phyloP scores from a whole-genome alignment of 345 rosid species.

The Citrus unshiu region DNA sequence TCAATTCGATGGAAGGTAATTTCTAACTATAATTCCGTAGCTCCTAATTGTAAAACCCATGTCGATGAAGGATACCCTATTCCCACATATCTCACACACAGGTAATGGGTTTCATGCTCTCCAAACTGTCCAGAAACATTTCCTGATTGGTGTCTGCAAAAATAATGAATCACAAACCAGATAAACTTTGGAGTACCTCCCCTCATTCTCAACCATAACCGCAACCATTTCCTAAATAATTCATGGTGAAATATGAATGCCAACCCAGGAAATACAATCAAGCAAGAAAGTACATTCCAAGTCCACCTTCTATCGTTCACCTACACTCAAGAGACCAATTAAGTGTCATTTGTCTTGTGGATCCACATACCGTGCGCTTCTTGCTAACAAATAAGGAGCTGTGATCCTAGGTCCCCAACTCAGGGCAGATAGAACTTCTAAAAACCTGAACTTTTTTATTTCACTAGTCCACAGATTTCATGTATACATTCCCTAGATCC shows the following conservation, averaged over 20 bases:
- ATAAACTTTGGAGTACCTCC: background rate
- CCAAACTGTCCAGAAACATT: background rate
- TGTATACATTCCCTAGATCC: background rate
- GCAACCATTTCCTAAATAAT: background rate
- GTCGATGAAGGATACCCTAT: background rate
- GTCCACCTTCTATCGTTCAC: background rate
- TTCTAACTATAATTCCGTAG: background rate
- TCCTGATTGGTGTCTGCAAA: background rate
- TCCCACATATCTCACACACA: background rate
- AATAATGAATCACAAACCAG: background rate
- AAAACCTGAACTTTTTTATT: background rate
- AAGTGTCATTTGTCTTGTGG: too few relatives aligned
- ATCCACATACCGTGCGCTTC: background rate
- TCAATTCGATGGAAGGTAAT: too few relatives aligned
- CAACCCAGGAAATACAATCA: background rate
- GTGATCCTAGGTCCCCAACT: background rate
- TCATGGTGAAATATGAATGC: background rate
- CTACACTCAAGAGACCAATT: background rate
- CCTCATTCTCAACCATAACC: background rate
- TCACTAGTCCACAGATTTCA: background rate
- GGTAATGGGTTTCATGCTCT: background rate
- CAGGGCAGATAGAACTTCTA: background rate
- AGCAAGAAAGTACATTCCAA: background rate
- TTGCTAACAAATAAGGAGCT: background rate
- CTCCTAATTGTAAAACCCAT: too few relatives aligned